These are phyloP conservation scores for Albatrellus ellisii DNA, from an alignment of 768 basidiomycete species.

Conservation along the genomic window DNA sequence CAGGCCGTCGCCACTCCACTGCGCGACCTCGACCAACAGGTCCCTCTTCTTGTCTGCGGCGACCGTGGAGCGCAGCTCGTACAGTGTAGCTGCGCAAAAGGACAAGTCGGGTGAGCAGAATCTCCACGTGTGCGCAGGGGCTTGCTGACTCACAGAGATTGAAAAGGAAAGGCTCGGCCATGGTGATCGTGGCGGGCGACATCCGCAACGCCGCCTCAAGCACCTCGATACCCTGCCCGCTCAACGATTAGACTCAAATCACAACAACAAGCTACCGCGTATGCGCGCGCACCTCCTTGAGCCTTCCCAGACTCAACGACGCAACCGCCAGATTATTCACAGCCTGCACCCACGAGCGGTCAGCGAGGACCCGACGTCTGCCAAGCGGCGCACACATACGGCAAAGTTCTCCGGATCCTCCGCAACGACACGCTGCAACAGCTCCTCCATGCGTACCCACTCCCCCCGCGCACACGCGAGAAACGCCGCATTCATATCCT, in stretches of 20 bases:
- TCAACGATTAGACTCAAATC: not conserved
- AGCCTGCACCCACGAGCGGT: slow-evolving; percentile 28
- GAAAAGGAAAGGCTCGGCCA: slow-evolving; percentile 75
- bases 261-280: not conserved
- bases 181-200: slow-evolving; percentile 59
- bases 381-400: slow-evolving; percentile 20
- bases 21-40: slow-evolving; percentile 61
- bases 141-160: slow-evolving; percentile 52
- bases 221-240: slow-evolving; percentile 47
- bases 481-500: slow-evolving; percentile 50
- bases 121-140: not conserved
- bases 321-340: slow-evolving; percentile 70
- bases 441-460: slow-evolving; percentile 40
- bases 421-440: slow-evolving; percentile 31
- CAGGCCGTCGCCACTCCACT: slow-evolving; percentile 80
- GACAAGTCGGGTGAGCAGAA: not conserved
- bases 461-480: slow-evolving; percentile 58
- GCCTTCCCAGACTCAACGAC: slow-evolving; percentile 52
- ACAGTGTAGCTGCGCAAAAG: slow-evolving; percentile 50
- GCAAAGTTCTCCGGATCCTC: slow-evolving; percentile 48
- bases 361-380: not conserved
- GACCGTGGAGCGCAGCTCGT: slow-evolving; percentile 64
- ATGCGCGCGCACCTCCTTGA: slow-evolving; percentile 44
- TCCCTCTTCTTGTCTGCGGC: slow-evolving; percentile 68
- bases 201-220: slow-evolving; percentile 47